phyloP scores from a whole-genome alignment of 306 rosid genomes.

The Delonix regia region DNA sequence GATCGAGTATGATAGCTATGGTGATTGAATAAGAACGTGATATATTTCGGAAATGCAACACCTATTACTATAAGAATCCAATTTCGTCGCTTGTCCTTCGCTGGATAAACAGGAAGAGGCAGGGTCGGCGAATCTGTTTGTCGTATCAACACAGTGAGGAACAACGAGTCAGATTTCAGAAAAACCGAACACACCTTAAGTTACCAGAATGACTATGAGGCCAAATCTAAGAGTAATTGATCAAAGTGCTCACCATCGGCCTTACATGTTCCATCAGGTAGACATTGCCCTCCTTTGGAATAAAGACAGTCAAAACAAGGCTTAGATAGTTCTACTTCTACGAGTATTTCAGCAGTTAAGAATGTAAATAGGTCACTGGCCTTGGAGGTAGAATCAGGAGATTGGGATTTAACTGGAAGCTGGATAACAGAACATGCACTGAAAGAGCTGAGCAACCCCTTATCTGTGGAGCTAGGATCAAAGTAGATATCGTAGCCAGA shows the following conservation, averaged over 20 bases:
- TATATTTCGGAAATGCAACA: not conserved
- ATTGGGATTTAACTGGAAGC: too few relatives aligned
- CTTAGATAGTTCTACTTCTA: not conserved
- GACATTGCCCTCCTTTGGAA: not conserved
- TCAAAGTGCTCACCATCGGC: not conserved
- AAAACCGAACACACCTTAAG: not conserved
- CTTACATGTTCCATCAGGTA: not conserved
- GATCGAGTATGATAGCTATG: too few relatives aligned
- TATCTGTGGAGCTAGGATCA: too few relatives aligned
- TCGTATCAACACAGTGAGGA: not conserved
- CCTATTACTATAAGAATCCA: not conserved
- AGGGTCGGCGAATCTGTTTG: too few relatives aligned
- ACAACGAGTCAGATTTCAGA: not conserved
- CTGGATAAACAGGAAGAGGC: too few relatives aligned
- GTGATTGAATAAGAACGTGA: too few relatives aligned
- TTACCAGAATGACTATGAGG: not conserved
- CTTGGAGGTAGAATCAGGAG: too few relatives aligned
- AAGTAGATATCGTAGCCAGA: too few relatives aligned
- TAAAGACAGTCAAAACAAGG: not conserved
- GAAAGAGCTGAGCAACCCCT: too few relatives aligned
- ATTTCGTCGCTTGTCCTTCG: too few relatives aligned
- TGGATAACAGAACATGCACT: too few relatives aligned
- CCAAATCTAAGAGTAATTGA: not conserved
- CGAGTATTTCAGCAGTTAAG: not conserved
- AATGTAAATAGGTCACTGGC: too few relatives aligned